A percentile compares a stretch with the other conserved stretches of the same genome.
Conservation (phyloP, 2,329 filamentous ascomycete species). For the Amesomyces nigricolor region DNA sequence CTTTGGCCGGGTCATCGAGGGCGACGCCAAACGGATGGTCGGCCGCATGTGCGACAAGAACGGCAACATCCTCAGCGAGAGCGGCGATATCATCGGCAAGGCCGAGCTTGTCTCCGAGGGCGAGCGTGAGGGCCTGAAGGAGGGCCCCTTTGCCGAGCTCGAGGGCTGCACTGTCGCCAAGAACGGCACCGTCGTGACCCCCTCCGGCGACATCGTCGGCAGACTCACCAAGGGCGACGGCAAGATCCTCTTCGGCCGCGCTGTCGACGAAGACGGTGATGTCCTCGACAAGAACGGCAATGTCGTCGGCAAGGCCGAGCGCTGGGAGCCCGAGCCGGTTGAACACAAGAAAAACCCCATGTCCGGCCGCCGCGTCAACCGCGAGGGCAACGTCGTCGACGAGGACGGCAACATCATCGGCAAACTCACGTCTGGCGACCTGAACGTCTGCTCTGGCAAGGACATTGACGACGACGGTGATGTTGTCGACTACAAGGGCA, state of each 20-base stretch:
- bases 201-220: slow-evolving; percentile 65
- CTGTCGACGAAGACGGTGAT: slow-evolving; percentile 77
- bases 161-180: slow-evolving; percentile 60
- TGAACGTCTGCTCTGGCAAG: slow-evolving; percentile 59
- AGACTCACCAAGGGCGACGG: slow-evolving; percentile 64
- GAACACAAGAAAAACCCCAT: slow-evolving; percentile 48
- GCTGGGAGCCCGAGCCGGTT: slow-evolving; percentile 51
- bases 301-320: slow-evolving; percentile 51
- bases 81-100: slow-evolving; percentile 63
- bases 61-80: slow-evolving; percentile 66
- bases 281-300: slow-evolving; percentile 71
- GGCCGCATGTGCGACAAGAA: slow-evolving; percentile 67
- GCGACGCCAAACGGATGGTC: slow-evolving; percentile 56
- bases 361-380: slow-evolving; percentile 51
- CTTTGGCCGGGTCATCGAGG: slow-evolving; percentile 62
- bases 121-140: slow-evolving; percentile 56
- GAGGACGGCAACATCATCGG: slow-evolving; percentile 57
- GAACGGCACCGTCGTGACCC: slow-evolving; percentile 62
- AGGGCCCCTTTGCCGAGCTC: slow-evolving; percentile 65
- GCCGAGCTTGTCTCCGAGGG: slow-evolving; percentile 63
- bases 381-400: slow-evolving; percentile 54
- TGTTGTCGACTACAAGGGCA: slow-evolving; percentile 63
- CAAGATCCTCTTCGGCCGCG: slow-evolving; percentile 65
- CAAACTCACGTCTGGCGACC: slow-evolving; percentile 63
- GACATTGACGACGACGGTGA: slow-evolving; percentile 67